A percentile compares a stretch with the other conserved stretches of the same genome.
Conservation (phyloP, 768 basidiomycete species). For the Auriscalpium orientale region DNA sequence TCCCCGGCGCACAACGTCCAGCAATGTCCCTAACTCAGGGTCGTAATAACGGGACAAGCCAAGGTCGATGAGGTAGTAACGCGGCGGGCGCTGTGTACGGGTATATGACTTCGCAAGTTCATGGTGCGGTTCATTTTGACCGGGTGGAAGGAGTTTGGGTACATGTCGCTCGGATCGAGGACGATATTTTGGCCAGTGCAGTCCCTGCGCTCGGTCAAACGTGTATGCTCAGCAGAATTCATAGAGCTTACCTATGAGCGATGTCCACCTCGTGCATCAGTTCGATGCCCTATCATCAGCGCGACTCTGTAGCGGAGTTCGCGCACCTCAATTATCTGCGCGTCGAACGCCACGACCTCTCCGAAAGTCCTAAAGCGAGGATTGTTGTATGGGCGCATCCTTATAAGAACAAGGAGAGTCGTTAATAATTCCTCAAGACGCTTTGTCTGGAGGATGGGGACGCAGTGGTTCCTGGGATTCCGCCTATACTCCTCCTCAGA, state of each 20-base stretch:
- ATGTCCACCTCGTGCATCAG: conserved; percentile 17
- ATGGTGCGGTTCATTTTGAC: no score
- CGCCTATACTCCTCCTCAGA: no score
- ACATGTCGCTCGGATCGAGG: conserved; percentile 7
- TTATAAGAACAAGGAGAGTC: conserved; percentile 16
- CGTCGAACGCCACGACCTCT: conserved; percentile 19
- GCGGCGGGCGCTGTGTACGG: no score
- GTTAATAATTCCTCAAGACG: no score
- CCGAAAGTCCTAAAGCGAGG: conserved; percentile 20
- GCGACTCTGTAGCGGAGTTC: background rate
- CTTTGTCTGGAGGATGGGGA: no score
- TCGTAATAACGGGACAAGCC: no score
- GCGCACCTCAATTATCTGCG: conserved; percentile 18
- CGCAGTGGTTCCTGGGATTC: no score
- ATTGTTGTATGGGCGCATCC: no score
- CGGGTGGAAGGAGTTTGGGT: background rate
- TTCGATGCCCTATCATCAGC: conserved; percentile 10
- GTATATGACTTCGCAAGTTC: no score
- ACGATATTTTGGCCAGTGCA: conserved; percentile 8
- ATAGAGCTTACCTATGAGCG: conserved; percentile 13
- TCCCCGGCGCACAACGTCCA: no score
- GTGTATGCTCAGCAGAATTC: background rate
- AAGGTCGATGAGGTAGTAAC: no score
- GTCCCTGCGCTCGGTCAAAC: background rate
- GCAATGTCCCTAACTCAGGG: no score